Conservation (phyloP, 176 grass and related monocot genomes). For the Phoenix dactylifera region DNA sequence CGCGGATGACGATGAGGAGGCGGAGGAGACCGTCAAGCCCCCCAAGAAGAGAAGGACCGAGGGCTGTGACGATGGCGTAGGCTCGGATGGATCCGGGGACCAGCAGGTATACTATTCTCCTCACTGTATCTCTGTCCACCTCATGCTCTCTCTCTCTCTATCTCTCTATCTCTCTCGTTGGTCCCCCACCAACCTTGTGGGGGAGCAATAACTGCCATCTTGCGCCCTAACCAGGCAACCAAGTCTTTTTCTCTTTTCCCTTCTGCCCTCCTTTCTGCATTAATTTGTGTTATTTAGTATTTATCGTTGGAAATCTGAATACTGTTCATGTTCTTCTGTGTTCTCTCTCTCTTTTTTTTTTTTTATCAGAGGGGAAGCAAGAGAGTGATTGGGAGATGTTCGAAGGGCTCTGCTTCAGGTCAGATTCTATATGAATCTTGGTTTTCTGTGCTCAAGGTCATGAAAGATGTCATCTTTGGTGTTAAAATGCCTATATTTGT, state of each 20-base stretch:
- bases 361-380: not conserved
- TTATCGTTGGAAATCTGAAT: no score
- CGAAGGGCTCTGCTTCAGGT: slow-evolving; percentile 4
- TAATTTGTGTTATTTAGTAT: no score
- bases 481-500: slow-evolving; percentile 8
- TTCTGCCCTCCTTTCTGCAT: no score
- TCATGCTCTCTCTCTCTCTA: not conserved
- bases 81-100: slow-evolving; percentile 4
- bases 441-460: not conserved
- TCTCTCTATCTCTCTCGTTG: slow-evolving; percentile 18
- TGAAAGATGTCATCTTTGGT: slow-evolving; percentile 4
- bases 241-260: no score
- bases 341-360: not conserved
- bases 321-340: not conserved
- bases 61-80: slow-evolving; percentile 9
- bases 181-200: no score
- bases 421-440: not conserved
- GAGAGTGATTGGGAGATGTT: not conserved
- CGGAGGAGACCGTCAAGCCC: slow-evolving; percentile 69
- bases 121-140: not conserved
- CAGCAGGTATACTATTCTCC: slow-evolving; percentile 34
- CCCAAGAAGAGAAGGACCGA: slow-evolving; percentile 89
- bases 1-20: slow-evolving; percentile 29
- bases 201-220: no score
- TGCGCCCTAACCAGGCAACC: no score